Base-by-base conservation (phyloP, 1,139 yeast genomes). In the Scheffersomyces illinoinensis region DNA sequence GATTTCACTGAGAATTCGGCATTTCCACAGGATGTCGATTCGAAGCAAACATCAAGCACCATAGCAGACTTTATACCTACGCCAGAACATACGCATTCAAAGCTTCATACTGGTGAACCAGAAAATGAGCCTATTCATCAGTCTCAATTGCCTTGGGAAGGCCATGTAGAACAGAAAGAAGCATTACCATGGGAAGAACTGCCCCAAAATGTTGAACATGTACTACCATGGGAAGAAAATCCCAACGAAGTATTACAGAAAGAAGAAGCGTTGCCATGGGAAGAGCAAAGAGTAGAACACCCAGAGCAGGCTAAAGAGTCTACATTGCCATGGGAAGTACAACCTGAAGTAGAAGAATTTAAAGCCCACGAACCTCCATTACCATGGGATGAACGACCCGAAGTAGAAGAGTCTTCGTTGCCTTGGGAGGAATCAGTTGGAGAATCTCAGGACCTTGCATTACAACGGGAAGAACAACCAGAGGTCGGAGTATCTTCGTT, bases 221-320 rank as follows among this genome's bases (percentile, higher is more conserved):
- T 18, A 5, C 51, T 56, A n/a, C 57, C 59, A 3, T 53, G 57
- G 58, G 59, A 55, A 24, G 23, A 21, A 21, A 17, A 7, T 20
- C 21, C n/a, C 4, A 8, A 24, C 6, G 33, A 24, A 24, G 33
- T 24, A 24, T 24, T 4, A 24, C 21, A 24, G 6, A 33, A 50
- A 47, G 55, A 53, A 3, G 56, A 53, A 12, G 26, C 39, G 23
- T 54, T 62, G 18, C 64, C 65, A n/a, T 57, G 61, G 62, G 61
- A 63, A 54, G 57, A 53, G 12, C 50, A 52, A 23, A 47, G 53
- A 39, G 53, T 6, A 48, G 53, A 53, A 7, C 46, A 24, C 7
- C 33, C 33, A 24, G 33, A 24, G 2, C 33, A 24, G 5, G 33
- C 10, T 4, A 8, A 1, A 24, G 10, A 24, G 33, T 24, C 33